Evolutionary conservation across 805 yeast genomes (phyloP).

Genomic region (Wickerhamomyces strasburgensis): DNA sequence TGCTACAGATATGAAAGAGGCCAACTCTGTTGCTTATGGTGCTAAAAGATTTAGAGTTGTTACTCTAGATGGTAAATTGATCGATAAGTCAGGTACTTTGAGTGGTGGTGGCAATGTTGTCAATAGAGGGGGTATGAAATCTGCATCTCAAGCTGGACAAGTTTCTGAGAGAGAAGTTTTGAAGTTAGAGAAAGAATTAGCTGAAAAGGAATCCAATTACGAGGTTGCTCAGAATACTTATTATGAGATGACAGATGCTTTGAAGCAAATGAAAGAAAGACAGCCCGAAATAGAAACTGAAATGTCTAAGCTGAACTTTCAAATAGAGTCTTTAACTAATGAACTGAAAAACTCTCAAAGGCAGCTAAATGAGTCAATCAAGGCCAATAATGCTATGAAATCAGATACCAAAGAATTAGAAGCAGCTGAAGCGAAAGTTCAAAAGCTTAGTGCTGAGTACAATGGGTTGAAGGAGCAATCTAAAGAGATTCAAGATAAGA

Average conservation of each 20-base stretch:
- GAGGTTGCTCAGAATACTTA: constrained; percentile 45
- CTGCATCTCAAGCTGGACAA: constrained; percentile 33
- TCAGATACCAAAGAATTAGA: constrained; percentile 34
- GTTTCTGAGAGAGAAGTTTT: constrained; percentile 53
- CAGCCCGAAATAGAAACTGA: constrained; percentile 65
- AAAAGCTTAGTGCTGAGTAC: constrained; percentile 36
- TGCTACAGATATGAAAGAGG: constrained; percentile 71
- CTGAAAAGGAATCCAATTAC: constrained; percentile 48
- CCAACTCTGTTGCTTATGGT: constrained; percentile 85
- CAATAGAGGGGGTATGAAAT: constrained; percentile 72
- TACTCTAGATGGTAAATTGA: constrained; percentile 85
- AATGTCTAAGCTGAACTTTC: constrained; percentile 55
- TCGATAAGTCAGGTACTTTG: constrained; percentile 92
- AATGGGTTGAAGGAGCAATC: constrained; percentile 47
- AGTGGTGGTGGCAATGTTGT: constrained; percentile 87
- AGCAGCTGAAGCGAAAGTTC: constrained; percentile 29
- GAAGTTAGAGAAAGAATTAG: constrained; percentile 46
- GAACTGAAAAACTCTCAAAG: constrained; percentile 46
- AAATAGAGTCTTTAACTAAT: constrained; percentile 52
- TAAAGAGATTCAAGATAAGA: constrained; percentile 47
- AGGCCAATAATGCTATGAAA: constrained; percentile 16
- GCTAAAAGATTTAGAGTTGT: constrained; percentile 80
- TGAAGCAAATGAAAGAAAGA: constrained; percentile 55
- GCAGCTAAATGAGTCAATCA: constrained; percentile 35
- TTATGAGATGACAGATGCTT: constrained; percentile 53